These are phyloP conservation scores for Colletotrichum cereale DNA, from an alignment of 2,329 filamentous ascomycete genomes.

Conservation along the genomic window DNA sequence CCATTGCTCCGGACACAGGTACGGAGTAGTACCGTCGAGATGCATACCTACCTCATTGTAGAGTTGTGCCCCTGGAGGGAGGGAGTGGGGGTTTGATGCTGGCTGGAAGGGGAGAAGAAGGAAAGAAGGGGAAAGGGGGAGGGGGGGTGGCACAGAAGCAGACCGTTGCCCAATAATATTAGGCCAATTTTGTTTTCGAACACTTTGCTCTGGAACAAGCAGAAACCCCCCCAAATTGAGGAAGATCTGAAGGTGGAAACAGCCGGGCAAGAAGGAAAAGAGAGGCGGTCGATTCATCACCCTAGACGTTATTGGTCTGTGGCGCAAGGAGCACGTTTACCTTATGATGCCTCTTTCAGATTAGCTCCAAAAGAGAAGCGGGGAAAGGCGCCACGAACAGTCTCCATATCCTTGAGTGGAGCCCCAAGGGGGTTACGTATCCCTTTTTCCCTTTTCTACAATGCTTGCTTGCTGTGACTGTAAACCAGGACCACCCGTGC, in stretches of 20 bases:
- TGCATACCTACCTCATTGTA: not conserved
- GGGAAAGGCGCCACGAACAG: not conserved
- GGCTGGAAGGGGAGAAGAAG: not conserved
- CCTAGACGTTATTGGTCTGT: conserved; percentile 8
- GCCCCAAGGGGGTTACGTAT: not conserved
- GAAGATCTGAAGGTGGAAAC: not conserved
- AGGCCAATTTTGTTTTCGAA: not conserved
- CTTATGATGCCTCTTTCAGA: not conserved
- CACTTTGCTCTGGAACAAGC: not conserved
- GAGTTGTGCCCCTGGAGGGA: not conserved
- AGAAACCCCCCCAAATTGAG: not conserved
- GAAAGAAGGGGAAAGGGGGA: not conserved
- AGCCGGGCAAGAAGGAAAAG: not conserved
- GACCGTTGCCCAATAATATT: not conserved
- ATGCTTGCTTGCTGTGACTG: not conserved
- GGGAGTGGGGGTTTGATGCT: not conserved
- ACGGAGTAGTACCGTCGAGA: not conserved
- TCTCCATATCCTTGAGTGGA: not conserved
- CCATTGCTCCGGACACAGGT: not conserved
- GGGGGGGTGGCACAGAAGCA: not conserved
- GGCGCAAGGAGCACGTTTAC: not conserved
- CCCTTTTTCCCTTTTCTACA: not conserved
- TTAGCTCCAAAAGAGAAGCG: not conserved
- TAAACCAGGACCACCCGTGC: no score
- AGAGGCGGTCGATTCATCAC: conserved; percentile 6